Percentiles rank a stretch among this genome's conserved stretches.
These are phyloP conservation scores for Aspergillus terreus DNA, from an alignment of 2,329 filamentous ascomycete genomes.

Conservation along the genomic window DNA sequence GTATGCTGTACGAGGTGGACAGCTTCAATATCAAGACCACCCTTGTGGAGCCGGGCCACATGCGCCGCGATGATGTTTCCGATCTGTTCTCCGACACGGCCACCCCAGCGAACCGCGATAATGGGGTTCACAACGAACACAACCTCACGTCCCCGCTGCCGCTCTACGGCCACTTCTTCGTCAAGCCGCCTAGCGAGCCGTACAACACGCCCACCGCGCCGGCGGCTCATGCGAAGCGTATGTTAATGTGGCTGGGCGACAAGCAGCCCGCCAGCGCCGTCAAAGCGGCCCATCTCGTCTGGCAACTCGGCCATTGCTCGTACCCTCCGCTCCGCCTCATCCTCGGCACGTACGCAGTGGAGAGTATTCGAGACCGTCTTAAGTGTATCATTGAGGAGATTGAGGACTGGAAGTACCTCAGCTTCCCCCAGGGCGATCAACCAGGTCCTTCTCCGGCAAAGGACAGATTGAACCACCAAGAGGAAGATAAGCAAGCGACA, in stretches of 20 bases:
- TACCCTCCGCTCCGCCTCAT: conserved; percentile 83
- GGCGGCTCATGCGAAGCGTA: conserved; percentile 80
- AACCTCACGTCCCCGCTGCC: conserved; percentile 56
- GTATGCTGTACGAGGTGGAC: conserved; percentile 94
- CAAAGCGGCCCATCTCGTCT: conserved; percentile 88
- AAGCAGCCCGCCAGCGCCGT: conserved; percentile 88
- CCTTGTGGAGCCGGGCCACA: conserved; percentile 84
- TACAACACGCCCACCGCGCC: conserved; percentile 77
- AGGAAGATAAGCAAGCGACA: neutral
- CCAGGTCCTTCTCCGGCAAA: conserved; percentile 13
- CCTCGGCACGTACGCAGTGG: conserved; percentile 90
- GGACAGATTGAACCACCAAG: conserved; percentile 1
- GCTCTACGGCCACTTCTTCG: conserved; percentile 86
- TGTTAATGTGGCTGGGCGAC: conserved; percentile 92
- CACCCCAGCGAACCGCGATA: conserved; percentile 13
- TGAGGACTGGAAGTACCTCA: conserved; percentile 87
- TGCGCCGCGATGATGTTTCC: conserved; percentile 70
- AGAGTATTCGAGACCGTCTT: conserved; percentile 87
- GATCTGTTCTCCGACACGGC: conserved; percentile 30
- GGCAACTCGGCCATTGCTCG: conserved; percentile 92
- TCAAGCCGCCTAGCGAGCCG: conserved; percentile 78
- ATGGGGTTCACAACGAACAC: conserved; percentile 17
- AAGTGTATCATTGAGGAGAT: conserved; percentile 91
- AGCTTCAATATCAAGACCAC: conserved; percentile 90
- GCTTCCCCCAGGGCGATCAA: conserved; percentile 53